Evolutionary conservation across 116 monocot genomes (phyloP).

Genomic region (Trichopus zeylanicus): DNA sequence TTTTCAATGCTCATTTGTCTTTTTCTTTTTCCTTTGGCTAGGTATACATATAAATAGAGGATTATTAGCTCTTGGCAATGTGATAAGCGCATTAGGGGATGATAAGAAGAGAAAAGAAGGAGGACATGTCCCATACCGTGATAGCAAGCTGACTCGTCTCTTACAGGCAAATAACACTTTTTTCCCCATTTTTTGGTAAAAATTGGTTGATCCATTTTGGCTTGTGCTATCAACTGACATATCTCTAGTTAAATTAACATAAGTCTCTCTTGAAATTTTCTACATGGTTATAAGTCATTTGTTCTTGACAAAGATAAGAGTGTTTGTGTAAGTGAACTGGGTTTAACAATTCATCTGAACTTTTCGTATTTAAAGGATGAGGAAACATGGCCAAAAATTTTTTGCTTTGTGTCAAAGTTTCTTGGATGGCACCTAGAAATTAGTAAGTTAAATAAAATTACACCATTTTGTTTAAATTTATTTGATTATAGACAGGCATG

Average conservation of each 20-base stretch:
- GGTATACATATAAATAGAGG: slow-evolving; percentile 94
- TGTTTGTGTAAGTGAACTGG: no score
- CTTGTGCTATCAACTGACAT: no score
- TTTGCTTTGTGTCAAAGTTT: no score
- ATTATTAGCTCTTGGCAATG: slow-evolving; percentile 91
- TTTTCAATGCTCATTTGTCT: no score
- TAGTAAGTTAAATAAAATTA: not conserved
- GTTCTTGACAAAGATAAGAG: no score
- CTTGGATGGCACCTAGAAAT: not conserved
- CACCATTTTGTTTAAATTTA: not conserved
- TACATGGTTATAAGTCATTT: no score
- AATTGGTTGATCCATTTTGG: no score
- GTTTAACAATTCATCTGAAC: no score
- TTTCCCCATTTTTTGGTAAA: not conserved
- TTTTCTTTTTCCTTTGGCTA: slow-evolving; percentile 4
- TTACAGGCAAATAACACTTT: slow-evolving; percentile 49
- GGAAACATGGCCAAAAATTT: no score
- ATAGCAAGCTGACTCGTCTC: slow-evolving; percentile 90
- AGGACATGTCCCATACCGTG: slow-evolving; percentile 89
- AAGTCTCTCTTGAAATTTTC: no score
- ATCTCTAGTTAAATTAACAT: no score
- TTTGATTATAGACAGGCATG: not conserved
- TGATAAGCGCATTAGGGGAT: slow-evolving; percentile 96
- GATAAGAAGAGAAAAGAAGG: slow-evolving; percentile 92
- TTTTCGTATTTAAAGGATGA: no score